Evolutionary conservation across 257 asterid genomes (phyloP).

Genomic region (Solanum lignicaule): DNA sequence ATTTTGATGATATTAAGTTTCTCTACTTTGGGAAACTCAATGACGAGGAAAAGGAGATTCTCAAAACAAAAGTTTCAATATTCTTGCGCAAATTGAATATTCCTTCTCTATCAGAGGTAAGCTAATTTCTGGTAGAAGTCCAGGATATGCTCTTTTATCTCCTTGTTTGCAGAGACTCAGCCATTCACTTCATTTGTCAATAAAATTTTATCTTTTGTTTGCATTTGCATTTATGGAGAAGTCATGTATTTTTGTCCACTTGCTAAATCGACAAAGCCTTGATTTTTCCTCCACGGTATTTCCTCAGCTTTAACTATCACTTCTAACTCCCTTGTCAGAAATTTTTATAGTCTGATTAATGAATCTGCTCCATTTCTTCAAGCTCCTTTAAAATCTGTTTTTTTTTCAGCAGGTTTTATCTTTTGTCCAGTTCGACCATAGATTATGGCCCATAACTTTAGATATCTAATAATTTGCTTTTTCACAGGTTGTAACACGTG

Average conservation of each 20-base stretch:
- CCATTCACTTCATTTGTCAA: neutral
- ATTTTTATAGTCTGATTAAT: neutral
- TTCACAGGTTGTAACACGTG: conserved; percentile 70
- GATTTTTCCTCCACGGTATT: neutral
- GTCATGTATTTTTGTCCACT: neutral
- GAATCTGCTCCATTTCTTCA: neutral
- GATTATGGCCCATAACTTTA: no score
- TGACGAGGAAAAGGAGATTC: conserved; percentile 38
- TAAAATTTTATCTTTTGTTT: neutral
- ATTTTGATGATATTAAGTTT: conserved; percentile 50
- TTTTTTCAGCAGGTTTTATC: no score
- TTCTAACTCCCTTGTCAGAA: neutral
- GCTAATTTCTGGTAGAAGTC: neutral
- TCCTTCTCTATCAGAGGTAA: conserved; percentile 71
- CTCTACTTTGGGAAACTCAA: conserved; percentile 48
- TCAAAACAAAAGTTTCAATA: conserved; percentile 30
- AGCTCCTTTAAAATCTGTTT: neutral
- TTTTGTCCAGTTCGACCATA: no score
- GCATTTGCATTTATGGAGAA: neutral
- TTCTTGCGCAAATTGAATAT: conserved; percentile 51
- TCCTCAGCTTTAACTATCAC: neutral
- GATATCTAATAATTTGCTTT: neutral
- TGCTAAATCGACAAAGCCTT: neutral
- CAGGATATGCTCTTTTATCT: neutral
- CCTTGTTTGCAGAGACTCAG: neutral